Evolutionary conservation across 208 protist genomes (phyloP).

Genomic region (Leishmania guyanensis): DNA sequence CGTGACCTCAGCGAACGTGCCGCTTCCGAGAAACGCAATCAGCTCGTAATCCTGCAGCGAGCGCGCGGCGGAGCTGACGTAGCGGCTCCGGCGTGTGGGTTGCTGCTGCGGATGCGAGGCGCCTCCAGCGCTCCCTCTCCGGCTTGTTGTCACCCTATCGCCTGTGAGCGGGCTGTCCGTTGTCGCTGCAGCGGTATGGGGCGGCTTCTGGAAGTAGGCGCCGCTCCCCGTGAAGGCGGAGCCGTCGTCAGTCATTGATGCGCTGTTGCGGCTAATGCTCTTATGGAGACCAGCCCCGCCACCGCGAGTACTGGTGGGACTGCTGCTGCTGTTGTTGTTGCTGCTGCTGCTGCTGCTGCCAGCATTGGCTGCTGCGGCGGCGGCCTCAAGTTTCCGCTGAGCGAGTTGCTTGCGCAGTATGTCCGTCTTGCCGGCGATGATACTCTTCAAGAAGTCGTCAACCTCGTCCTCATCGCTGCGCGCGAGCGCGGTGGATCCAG

Average conservation of each 20-base stretch:
- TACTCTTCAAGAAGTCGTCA: slow-evolving; percentile 63
- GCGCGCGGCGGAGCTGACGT: slow-evolving; percentile 70
- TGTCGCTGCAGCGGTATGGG: background rate
- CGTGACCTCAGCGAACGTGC: slow-evolving; percentile 88
- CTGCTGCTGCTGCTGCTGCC: slow-evolving; percentile 3
- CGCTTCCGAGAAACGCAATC: slow-evolving; percentile 81
- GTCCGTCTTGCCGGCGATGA: slow-evolving; percentile 70
- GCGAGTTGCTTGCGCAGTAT: slow-evolving; percentile 58
- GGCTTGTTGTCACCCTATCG: background rate
- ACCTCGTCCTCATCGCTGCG: slow-evolving; percentile 37
- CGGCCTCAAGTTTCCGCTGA: slow-evolving; percentile 42
- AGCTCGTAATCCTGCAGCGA: slow-evolving; percentile 87
- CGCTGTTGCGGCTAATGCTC: background rate
- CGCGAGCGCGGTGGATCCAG: background rate
- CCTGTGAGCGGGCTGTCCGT: background rate
- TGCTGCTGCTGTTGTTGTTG: background rate
- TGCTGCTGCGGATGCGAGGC: background rate
- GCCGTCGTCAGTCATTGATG: background rate
- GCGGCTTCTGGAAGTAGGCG: background rate
- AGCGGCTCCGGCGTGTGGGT: background rate
- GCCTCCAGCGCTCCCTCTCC: background rate
- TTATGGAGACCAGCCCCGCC: background rate
- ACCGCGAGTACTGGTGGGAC: background rate
- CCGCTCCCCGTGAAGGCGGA: background rate
- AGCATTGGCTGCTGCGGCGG: slow-evolving; percentile 18